Evolutionary conservation across 495 filamentous ascomycete genomes (phyloP).

Genomic region (Mytilinidion resinicola): DNA sequence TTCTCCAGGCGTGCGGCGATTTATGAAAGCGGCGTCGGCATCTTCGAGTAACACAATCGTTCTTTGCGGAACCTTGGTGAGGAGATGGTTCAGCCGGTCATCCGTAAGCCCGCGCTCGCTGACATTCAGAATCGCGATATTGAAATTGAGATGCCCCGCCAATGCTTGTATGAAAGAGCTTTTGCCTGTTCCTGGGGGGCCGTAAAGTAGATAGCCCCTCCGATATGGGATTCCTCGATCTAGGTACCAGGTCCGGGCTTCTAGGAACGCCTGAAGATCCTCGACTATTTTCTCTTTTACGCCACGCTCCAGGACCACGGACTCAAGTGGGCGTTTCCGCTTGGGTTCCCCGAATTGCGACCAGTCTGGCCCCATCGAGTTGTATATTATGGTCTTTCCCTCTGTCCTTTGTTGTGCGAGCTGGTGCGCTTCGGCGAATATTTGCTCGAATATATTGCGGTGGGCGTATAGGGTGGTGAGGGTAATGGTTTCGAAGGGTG

Average conservation of each 20-base stretch:
- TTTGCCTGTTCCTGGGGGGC: slow-evolving; percentile 91
- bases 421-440: slow-evolving; percentile 78
- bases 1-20: slow-evolving; percentile 62
- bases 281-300: slow-evolving; percentile 78
- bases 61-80: slow-evolving; percentile 79
- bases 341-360: slow-evolving; percentile 78
- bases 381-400: slow-evolving; percentile 93
- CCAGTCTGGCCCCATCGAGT: slow-evolving; percentile 74
- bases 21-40: slow-evolving; percentile 86
- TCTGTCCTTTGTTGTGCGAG: slow-evolving; percentile 70
- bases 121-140: slow-evolving; percentile 88
- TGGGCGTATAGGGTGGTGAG: slow-evolving; percentile 86
- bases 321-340: slow-evolving; percentile 78
- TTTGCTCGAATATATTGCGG: slow-evolving; percentile 74
- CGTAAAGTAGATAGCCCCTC: slow-evolving; percentile 87
- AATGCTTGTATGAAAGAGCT: slow-evolving; percentile 94
- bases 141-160: slow-evolving; percentile 86
- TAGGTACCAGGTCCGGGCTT: slow-evolving; percentile 77
- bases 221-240: slow-evolving; percentile 94
- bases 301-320: slow-evolving; percentile 79
- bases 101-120: slow-evolving; percentile 91
- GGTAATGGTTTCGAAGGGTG: slow-evolving; percentile 89
- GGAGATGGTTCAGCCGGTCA: slow-evolving; percentile 78
- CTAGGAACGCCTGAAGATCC: slow-evolving; percentile 80
- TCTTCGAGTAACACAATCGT: slow-evolving; percentile 89